Evolutionary conservation across 2,329 filamentous ascomycete species (phyloP), one percentile per base, ranked within the genome.

Genomic region (Hypoxylon rubiginosum): DNA sequence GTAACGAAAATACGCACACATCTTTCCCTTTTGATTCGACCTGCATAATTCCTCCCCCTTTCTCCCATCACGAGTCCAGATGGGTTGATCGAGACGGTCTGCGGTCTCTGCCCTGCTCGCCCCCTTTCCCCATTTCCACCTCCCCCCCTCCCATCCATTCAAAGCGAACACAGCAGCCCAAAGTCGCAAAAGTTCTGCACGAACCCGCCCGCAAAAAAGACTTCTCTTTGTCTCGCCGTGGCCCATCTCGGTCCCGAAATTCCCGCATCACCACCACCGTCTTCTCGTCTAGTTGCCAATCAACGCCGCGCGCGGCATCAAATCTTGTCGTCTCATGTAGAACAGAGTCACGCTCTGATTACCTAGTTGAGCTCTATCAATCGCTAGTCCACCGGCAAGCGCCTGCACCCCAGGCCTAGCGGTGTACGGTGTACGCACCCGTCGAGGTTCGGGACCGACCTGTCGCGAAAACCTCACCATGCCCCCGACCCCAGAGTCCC

Each of bases 401-500:
- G 43, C 39, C 63, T 64, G 66, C 59, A 64, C 56, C 60, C 51
- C 58, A 57, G 46, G 58, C 58, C 65, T 70, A 67, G 66, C 69
- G 60, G 69, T 66, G 65, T 67, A 62, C 53, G 53, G 62, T n/a
- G n/a, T n/a, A n/a, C n/a, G n/a, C n/a, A 57, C 60, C 65, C 69
- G 67, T 61, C 43, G 19, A 41, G 19, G n/a, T 36, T 72, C 71
- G 68, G 71, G 70, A 71, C 68, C 70, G 68, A 70, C 64, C n/a
- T 43, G n/a, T n/a, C n/a, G n/a, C 69, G 68, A 64, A 69, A 57
- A 62, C 39, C 57, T 68, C 56, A 63, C 66, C 61, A 76, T 76
- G 75, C 75, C 73, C 57, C 69, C 71, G 61, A 76, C 74, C 65
- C 75, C 75, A 73, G 75, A 76, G 60, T 76, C 74, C 52, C 74